These are phyloP conservation scores for Metschnikowia lachancei DNA, from an alignment of 805 yeast genomes.

Conservation along the genomic window DNA sequence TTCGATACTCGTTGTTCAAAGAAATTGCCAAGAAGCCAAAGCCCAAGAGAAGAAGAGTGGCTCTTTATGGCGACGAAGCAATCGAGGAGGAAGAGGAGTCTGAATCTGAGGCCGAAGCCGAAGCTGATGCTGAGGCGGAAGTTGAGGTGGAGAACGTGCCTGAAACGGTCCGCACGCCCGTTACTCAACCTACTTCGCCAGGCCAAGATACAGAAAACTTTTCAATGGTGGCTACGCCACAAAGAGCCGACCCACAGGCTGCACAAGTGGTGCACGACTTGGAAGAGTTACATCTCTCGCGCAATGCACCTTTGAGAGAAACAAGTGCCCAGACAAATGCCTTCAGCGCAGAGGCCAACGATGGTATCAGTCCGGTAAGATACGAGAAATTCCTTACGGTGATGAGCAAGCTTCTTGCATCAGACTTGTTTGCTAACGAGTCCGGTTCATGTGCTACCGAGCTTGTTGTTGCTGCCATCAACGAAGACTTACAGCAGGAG, in stretches of 20 bases:
- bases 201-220: not conserved
- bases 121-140: conserved; percentile 22
- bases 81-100: conserved; percentile 33
- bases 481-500: conserved; percentile 39
- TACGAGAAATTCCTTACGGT: conserved; percentile 29
- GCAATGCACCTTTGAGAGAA: conserved; percentile 28
- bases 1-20: conserved; percentile 82
- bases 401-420: conserved; percentile 32
- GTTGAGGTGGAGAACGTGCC: conserved; percentile 6
- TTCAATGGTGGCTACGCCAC: conserved; percentile 4
- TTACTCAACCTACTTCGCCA: conserved; percentile 1
- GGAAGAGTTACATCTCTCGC: conserved; percentile 30
- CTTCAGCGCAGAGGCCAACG: conserved; percentile 14
- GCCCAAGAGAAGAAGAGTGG: conserved; percentile 29
- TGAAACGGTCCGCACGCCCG: no score
- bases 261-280: conserved; percentile 26
- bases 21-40: conserved; percentile 50
- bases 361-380: conserved; percentile 32
- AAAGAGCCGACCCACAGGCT: conserved; percentile 15
- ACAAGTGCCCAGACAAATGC: conserved; percentile 20
- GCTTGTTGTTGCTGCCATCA: conserved; percentile 31
- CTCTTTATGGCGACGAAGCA: conserved; percentile 23
- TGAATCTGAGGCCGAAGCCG: conserved; percentile 15
- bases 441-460: conserved; percentile 33
- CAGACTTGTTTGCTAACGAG: conserved; percentile 34